Evolutionary conservation across 2,329 filamentous ascomycete species (phyloP), one percentile per base, ranked within the genome.

Genomic region (Graphiopsis chlorocephala): DNA sequence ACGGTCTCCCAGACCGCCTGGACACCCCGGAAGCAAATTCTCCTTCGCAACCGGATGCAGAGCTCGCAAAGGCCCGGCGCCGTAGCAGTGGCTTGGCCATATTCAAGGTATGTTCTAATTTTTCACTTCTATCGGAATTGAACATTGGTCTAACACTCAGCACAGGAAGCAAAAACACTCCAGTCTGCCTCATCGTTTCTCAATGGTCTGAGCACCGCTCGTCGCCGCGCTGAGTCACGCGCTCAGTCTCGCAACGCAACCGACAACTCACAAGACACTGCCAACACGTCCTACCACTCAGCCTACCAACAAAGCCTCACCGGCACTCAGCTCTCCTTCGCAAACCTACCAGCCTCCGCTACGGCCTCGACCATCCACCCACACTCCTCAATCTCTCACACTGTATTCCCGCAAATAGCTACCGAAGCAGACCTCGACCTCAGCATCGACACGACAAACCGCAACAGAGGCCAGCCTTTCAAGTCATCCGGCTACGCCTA

Each of bases 171-270:
- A 25, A 73, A 73, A 62, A 72, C 66, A 33, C 66, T 75, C 10
- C 73, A 75, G 65, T 74, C 72, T 15, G 73, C 73, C 7, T 67
- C 70, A 12, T 75, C 73, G 20, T 75, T 75, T 50, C 69, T 75
- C 50, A 75, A 75, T 61, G 72, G 73, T 11, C 67, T 75, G 59
- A 71, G 69, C 58, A 74, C 72, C 52, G 66, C 72, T 38, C 73
- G 73, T 35, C 69, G 73, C 38, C 71, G 72, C 33, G 73, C 72
- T 47, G 73, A 75, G 60, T 72, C 69, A 63, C 53, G 57, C 25
- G 50, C 64, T 61, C 63, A 61, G 68, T 65, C 58, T 65, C 67
- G 58, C 64, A 64, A 47, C 48, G 63, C 45, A 64, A 64, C 58
- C 33, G 48, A 52, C 59, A 61, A 64, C 38, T 61, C 64, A 35